These are phyloP conservation scores for Rhodotorula glutinis DNA, from an alignment of 1,284 basidiomycete genomes.

Conservation along the genomic window DNA sequence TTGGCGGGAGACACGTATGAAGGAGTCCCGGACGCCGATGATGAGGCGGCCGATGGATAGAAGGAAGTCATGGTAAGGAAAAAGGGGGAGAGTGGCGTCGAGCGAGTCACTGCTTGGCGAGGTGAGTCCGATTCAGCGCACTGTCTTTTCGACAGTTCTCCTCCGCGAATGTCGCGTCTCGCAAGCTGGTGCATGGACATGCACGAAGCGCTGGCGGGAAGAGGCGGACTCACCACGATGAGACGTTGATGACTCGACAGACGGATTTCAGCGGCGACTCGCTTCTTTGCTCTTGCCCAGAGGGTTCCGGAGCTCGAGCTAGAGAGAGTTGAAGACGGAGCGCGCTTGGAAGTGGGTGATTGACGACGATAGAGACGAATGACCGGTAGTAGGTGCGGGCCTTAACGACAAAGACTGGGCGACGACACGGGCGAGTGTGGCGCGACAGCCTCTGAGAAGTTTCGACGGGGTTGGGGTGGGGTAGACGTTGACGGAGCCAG, in stretches of 20 bases:
- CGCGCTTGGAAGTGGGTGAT: no score
- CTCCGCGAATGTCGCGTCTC: no score
- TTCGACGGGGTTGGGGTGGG: slow-evolving; percentile 15
- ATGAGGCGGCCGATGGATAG: slow-evolving; percentile 1
- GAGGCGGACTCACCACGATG: no score
- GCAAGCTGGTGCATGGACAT: no score
- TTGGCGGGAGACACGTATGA: neutral
- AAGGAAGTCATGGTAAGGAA: neutral
- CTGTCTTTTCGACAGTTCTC: neutral
- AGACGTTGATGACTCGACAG: no score
- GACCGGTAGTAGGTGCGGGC: slow-evolving; percentile 3
- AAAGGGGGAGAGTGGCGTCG: neutral
- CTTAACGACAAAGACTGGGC: slow-evolving; percentile 18
- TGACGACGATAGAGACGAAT: neutral
- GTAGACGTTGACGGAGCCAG: neutral
- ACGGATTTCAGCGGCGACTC: no score
- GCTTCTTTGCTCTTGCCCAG: no score
- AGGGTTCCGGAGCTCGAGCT: no score
- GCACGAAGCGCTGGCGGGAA: no score
- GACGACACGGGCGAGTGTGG: neutral
- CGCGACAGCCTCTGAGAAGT: slow-evolving; percentile 20
- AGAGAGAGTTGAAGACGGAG: no score
- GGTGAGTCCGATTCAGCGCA: neutral
- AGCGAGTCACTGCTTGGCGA: neutral
- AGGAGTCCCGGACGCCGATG: neutral